Evolutionary conservation across 2,329 filamentous ascomycete species (phyloP), one percentile per base, ranked within the genome.

Genomic region (Pseudopyricularia cyperi): DNA sequence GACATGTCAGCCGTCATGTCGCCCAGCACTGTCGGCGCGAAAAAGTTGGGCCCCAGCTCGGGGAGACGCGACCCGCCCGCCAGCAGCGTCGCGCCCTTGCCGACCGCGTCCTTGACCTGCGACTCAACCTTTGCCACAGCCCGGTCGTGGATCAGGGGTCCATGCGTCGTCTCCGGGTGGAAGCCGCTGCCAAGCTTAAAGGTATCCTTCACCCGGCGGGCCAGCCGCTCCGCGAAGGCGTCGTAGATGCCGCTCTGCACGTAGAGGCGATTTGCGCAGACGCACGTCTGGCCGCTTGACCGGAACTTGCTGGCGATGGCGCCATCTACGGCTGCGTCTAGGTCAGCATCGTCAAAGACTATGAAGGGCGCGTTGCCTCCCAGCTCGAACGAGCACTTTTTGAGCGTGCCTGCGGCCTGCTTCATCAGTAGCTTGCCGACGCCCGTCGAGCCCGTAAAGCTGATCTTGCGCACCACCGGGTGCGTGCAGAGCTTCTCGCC

Each of bases 281-380:
- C 90, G 66, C 93, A 98, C 0, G 93, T 97, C 74, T 98, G 93
- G 34, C 93, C 93, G 0, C 88, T 94, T 35, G 85, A 89, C 52
- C 93, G 85, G 80, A 97, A 97, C 68, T 97, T 98, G 62, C 81
- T 90, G 24, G 83, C 72, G 52, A 97, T 79, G 48, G 89, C 89
- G 26, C 90, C 91, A 0, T 80, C 71, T 1, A 97, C 89, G 2
- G 93, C 93, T 4, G 74, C 71, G 54, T 96, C 90, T 19, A 97
- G 71, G 63, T 97, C 88, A 19, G 91, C 87, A 62, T 97, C 91
- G 62, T 97, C 89, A 63, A 97, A 97, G 33, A 97, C 89, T 58
- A 97, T 96, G 65, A 96, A 95, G 1, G 91, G 91, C 0, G 91
- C 87, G 65, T 97, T 97, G 48, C 91, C 93, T 52, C 91, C 91